Evolutionary conservation across 1,284 basidiomycete genomes (phyloP), one percentile per base, ranked within the genome.

Genomic region (Heterobasidion irregulare): DNA sequence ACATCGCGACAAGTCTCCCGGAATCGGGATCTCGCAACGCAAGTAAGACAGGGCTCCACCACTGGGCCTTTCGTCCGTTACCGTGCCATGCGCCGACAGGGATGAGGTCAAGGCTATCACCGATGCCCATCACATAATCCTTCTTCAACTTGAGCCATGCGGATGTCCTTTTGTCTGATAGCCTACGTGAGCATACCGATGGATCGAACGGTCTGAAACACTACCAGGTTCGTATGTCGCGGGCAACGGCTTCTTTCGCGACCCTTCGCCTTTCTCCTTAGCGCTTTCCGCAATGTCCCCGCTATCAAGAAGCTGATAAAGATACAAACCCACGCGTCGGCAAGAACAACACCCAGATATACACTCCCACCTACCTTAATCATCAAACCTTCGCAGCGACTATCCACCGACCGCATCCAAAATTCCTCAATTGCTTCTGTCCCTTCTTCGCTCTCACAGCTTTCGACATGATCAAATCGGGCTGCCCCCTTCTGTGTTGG

Each of bases 31-130:
- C 87, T 77, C 92, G 89, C 52, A 88, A 70, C 8, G 88, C 94
- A 35, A 97, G 78, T 12, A 98, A 75, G 62, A 97, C 84, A 0
- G 94, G 94, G 59, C 85, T 89, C 92, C 94, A 98, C 93, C 93
- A 97, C 33, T 83, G 80, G 8, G 86, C 88, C 70, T 97, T 98
- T 38, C 93, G 74, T n/a, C 94, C 94, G 68, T 87, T 89, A 47
- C 94, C 94, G 72, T 95, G 85, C 92, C 90, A 95, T 16, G 89
- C 91, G 41, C 86, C 91, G 57, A 91, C 78, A 2, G 89, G 89
- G n/a, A 90, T 79, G 51, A 84, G 66, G 63, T 84, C 82, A 26
- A 86, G 71, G 41, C 78, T 78, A 61, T 86, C 86, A 34, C 82
- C 82, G 35, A 88, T 65, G 0, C 80, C 82, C 26, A 74, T 74